Conservation (phyloP, 768 basidiomycete genomes). For the Psilocybe sp. region DNA sequence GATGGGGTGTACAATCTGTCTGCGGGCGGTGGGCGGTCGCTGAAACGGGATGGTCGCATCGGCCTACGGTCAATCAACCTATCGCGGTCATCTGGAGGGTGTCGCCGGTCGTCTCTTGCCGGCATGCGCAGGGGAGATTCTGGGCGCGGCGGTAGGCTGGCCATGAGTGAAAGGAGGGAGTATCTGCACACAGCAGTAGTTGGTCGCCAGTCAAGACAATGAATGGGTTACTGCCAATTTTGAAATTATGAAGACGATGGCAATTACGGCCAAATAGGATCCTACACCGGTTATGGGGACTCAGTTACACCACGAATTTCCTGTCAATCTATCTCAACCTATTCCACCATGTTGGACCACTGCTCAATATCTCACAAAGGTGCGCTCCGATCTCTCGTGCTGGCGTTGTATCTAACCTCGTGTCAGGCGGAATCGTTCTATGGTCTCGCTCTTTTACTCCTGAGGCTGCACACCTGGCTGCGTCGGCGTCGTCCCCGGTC, state of each 20-base stretch:
- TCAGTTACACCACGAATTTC: constrained; percentile 7
- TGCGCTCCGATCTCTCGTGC: constrained; percentile 19
- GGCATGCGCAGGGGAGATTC: constrained; percentile 25
- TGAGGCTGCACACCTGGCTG: constrained; percentile 64
- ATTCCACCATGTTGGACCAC: constrained; percentile 80
- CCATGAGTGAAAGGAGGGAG: constrained; percentile 21
- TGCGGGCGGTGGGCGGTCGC: constrained; percentile 12
- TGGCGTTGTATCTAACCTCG: constrained; percentile 7
- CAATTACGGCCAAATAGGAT: constrained; percentile 10
- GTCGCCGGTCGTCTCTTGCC: constrained; percentile 16
- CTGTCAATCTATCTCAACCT: constrained; percentile 2
- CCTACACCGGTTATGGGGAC: constrained; percentile 2
- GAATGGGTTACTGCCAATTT: neutral
- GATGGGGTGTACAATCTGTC: constrained; percentile 18
- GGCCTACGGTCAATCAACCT: constrained; percentile 18
- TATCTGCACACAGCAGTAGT: neutral
- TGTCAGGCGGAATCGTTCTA: constrained; percentile 82
- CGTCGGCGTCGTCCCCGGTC: constrained; percentile 76
- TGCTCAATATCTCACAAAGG: constrained; percentile 96
- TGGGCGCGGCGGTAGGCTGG: constrained; percentile 40
- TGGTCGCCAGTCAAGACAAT: neutral
- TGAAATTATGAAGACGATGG: constrained; percentile 4
- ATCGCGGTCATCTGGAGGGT: constrained; percentile 24
- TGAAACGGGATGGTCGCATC: constrained; percentile 16
- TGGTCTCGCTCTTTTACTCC: constrained; percentile 97